Percentiles rank a stretch among this genome's conserved stretches.
Conservation (phyloP, 176 grass and related monocot genomes). For the Carex kokanica region DNA sequence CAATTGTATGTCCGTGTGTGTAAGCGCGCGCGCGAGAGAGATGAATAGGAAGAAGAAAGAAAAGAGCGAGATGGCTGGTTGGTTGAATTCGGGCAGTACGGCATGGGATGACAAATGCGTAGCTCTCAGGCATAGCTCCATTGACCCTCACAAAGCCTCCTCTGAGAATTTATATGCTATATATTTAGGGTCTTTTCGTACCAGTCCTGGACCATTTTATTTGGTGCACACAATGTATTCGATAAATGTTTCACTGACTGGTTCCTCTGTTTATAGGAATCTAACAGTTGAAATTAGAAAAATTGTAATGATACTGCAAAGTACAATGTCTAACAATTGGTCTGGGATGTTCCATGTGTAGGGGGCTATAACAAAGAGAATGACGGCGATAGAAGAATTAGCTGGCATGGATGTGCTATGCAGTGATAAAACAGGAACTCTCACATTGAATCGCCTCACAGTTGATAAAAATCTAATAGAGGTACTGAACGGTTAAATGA, state of each 20-base stretch:
- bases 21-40: background rate
- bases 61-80: background rate
- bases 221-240: background rate
- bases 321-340: background rate
- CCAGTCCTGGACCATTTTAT: background rate
- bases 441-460: slow-evolving; percentile 79
- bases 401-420: slow-evolving; percentile 94
- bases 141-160: too few species aligned
- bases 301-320: background rate
- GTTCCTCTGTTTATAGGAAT: background rate
- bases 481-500: slow-evolving; percentile 19
- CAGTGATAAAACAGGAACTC: slow-evolving; percentile 85
- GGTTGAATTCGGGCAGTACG: background rate
- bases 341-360: slow-evolving; percentile 13
- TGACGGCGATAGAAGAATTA: slow-evolving; percentile 88
- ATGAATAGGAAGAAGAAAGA: background rate
- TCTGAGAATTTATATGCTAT: too few species aligned
- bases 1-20: background rate
- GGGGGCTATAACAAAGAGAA: slow-evolving; percentile 90
- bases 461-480: slow-evolving; percentile 72
- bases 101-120: background rate
- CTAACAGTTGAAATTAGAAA: background rate
- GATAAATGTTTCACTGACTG: background rate
- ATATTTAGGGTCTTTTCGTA: background rate
- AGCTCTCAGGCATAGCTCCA: too few species aligned